A percentile compares a stretch with the other conserved stretches of the same genome.
Evolutionary conservation across 768 basidiomycete species (phyloP).

Genomic region (Leccinellum luteum): DNA sequence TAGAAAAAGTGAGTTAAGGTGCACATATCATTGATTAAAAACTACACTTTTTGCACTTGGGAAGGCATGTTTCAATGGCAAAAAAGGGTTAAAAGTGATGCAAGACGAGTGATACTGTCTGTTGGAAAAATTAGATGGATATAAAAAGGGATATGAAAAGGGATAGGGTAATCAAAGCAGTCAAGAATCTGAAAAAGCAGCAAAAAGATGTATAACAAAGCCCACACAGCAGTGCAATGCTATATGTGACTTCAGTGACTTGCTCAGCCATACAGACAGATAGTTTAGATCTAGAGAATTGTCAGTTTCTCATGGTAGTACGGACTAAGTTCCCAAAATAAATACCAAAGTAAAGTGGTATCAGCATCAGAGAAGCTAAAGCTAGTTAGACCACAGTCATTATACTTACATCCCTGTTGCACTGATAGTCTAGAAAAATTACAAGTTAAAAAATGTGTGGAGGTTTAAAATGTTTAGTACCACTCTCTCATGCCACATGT

Average conservation of each 20-base stretch:
- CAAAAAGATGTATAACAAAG: neutral
- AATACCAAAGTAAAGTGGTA: slow-evolving; percentile 1
- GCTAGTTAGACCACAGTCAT: neutral
- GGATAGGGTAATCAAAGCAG: neutral
- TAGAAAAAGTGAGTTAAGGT: too few relatives aligned
- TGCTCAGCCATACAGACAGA: neutral
- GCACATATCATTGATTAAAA: neutral
- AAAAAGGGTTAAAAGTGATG: too few relatives aligned
- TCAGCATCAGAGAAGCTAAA: neutral
- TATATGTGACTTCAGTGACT: neutral
- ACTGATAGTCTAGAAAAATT: too few relatives aligned
- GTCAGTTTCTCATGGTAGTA: neutral
- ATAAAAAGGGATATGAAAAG: neutral
- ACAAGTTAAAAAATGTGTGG: too few relatives aligned
- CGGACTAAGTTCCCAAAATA: neutral
- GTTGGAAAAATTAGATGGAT: neutral
- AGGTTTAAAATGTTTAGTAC: too few relatives aligned
- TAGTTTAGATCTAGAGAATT: neutral
- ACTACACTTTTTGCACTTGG: too few relatives aligned
- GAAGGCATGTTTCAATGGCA: too few relatives aligned
- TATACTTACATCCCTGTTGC: too few relatives aligned
- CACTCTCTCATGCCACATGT: too few relatives aligned
- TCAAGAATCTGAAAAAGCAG: neutral
- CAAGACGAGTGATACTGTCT: neutral
- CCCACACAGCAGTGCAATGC: neutral